Conservation (phyloP, 345 rosid genomes). For the Eucalyptus fibrosa region DNA sequence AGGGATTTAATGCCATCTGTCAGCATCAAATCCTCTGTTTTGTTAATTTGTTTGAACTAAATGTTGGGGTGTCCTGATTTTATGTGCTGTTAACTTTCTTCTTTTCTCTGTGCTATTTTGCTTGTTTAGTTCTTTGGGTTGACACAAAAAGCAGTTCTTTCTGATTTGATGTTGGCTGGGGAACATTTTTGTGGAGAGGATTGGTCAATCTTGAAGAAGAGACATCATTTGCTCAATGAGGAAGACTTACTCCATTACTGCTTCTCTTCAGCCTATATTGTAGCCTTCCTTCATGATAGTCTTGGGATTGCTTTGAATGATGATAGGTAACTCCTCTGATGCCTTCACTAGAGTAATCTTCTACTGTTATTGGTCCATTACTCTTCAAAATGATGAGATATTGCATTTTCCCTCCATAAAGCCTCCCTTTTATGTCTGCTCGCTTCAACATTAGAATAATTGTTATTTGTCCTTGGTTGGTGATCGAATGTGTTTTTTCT, state of each 20-base stretch:
- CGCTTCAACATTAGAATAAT: neutral
- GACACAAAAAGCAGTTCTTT: constrained; percentile 38
- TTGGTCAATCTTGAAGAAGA: constrained; percentile 57
- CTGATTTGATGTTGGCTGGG: constrained; percentile 54
- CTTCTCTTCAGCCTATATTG: constrained; percentile 87
- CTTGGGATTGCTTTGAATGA: constrained; percentile 60
- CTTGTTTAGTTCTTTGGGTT: constrained; percentile 63
- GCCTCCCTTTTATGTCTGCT: neutral
- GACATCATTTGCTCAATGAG: constrained; percentile 37
- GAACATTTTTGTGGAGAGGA: constrained; percentile 67
- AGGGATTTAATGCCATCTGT: neutral
- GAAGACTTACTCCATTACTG: constrained; percentile 62
- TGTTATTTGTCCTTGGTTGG: neutral
- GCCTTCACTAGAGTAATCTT: neutral
- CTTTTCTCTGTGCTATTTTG: neutral
- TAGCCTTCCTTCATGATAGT: constrained; percentile 84
- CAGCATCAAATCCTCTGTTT: neutral
- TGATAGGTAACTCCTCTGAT: constrained; percentile 25
- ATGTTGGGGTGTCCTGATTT: neutral
- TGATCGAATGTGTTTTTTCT: neutral
- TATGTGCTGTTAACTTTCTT: neutral
- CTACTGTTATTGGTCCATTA: neutral
- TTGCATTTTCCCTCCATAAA: neutral
- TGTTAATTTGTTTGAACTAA: neutral
- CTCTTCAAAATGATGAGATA: neutral